Evolutionary conservation across 768 basidiomycete genomes (phyloP).

Genomic region (Lentinula detonsa): DNA sequence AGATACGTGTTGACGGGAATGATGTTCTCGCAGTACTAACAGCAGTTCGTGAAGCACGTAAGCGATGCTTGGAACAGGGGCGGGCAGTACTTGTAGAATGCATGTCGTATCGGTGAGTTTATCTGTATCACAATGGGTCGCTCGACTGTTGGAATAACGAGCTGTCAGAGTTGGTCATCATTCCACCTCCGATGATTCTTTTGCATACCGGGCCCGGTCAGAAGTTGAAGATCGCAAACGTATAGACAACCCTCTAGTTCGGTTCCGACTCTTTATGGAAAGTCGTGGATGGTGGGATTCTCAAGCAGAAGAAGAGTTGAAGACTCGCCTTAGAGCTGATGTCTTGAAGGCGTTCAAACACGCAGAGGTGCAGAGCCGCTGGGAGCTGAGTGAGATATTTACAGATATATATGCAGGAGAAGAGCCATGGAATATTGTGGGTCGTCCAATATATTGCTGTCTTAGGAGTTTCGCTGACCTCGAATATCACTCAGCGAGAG

Average conservation of each 20-base stretch:
- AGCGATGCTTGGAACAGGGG: slow-evolving; percentile 67
- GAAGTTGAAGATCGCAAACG: slow-evolving; percentile 92
- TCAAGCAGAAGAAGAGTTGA: slow-evolving; percentile 66
- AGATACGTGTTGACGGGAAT: slow-evolving; percentile 73
- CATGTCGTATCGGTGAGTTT: slow-evolving; percentile 77
- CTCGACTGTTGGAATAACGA: neutral
- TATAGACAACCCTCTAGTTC: slow-evolving; percentile 82
- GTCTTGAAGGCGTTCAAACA: slow-evolving; percentile 75
- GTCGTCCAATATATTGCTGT: slow-evolving; percentile 32
- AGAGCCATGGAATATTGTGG: slow-evolving; percentile 77
- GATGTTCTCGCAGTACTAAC: slow-evolving; percentile 80
- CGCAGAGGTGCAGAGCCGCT: slow-evolving; percentile 64
- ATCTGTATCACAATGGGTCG: neutral
- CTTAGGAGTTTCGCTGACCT: slow-evolving; percentile 3
- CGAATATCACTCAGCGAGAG: slow-evolving; percentile 49
- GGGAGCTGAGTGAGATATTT: slow-evolving; percentile 76
- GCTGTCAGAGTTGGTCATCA: slow-evolving; percentile 78
- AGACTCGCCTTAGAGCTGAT: slow-evolving; percentile 59
- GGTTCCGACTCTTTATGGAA: slow-evolving; percentile 84
- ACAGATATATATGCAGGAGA: slow-evolving; percentile 85
- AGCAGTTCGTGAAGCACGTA: slow-evolving; percentile 67
- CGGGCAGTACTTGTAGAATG: slow-evolving; percentile 84
- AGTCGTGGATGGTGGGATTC: slow-evolving; percentile 80
- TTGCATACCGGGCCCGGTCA: slow-evolving; percentile 82
- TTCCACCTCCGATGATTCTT: slow-evolving; percentile 93